phyloP scores from a whole-genome alignment of 2,329 filamentous ascomycete species.

The Apiospora arundinis region DNA sequence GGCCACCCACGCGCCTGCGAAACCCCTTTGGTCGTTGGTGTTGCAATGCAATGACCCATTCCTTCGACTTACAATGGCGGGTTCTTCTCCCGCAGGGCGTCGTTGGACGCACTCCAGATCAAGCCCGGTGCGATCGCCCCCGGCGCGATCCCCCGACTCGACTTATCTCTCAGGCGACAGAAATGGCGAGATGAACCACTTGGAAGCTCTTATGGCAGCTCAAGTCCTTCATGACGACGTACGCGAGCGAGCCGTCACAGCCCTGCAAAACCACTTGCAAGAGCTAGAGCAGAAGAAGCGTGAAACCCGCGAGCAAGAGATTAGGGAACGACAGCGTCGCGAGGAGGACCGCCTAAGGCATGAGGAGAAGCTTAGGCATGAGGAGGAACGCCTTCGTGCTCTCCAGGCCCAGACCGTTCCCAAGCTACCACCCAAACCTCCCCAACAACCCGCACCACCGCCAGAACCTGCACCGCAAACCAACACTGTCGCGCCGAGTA shows the following conservation, averaged over 20 bases:
- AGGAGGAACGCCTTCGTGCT: slow-evolving; percentile 55
- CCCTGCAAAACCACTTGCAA: slow-evolving; percentile 54
- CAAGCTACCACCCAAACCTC: slow-evolving; percentile 47
- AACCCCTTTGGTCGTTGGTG: neutral
- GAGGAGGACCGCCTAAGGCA: slow-evolving; percentile 53
- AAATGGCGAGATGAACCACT: slow-evolving; percentile 68
- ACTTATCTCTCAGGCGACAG: slow-evolving; percentile 67
- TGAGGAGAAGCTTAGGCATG: slow-evolving; percentile 52
- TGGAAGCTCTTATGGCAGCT: slow-evolving; percentile 69
- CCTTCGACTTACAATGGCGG: slow-evolving; percentile 45
- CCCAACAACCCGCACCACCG: slow-evolving; percentile 28
- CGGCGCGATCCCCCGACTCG: slow-evolving; percentile 56
- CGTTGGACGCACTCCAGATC: slow-evolving; percentile 45
- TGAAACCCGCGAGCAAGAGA: slow-evolving; percentile 44
- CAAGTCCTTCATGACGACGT: slow-evolving; percentile 72
- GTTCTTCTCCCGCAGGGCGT: slow-evolving; percentile 46
- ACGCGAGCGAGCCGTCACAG: slow-evolving; percentile 55
- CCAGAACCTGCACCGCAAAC: slow-evolving; percentile 22
- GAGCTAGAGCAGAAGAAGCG: slow-evolving; percentile 46
- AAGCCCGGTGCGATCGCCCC: slow-evolving; percentile 48
- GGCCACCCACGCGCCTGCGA: neutral
- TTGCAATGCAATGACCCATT: slow-evolving; percentile 15
- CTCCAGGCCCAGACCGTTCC: slow-evolving; percentile 53
- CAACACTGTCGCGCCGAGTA: neutral
- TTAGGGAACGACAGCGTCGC: slow-evolving; percentile 51